Evolutionary conservation across 2,329 filamentous ascomycete species (phyloP).

Genomic region (Sclerotinia trifoliorum): DNA sequence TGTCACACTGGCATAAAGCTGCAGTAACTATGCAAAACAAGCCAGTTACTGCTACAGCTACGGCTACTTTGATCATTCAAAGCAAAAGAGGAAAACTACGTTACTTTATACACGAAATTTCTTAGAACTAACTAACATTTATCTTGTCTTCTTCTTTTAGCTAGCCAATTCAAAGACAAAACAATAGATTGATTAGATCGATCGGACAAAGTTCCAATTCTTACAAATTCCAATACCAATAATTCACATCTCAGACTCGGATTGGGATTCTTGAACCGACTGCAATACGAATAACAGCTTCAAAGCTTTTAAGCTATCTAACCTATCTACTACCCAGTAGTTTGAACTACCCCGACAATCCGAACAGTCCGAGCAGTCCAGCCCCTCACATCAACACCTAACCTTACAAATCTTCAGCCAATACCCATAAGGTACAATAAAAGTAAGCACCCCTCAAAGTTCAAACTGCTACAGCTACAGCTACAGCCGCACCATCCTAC

Average conservation of each 20-base stretch:
- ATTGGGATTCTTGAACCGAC: not conserved
- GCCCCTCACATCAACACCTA: constrained; percentile 7
- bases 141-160: not conserved
- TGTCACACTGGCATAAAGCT: not conserved
- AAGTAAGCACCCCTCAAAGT: constrained; percentile 3
- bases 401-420: constrained; percentile 3
- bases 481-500: constrained; percentile 9
- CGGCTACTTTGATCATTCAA: not conserved
- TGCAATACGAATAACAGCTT: not conserved
- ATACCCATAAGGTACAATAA: not conserved
- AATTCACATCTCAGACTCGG: not conserved
- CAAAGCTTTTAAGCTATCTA: not conserved
- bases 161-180: not conserved
- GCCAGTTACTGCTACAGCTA: not conserved
- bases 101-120: constrained; percentile 9
- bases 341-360: not conserved
- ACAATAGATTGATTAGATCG: not conserved
- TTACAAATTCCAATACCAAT: not conserved
- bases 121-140: not conserved
- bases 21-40: not conserved
- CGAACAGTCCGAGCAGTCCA: not conserved
- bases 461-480: not conserved
- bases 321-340: not conserved
- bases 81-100: constrained; percentile 2
- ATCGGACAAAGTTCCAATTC: not conserved